These are phyloP conservation scores for Fusarium citri DNA, from an alignment of 2,329 filamentous ascomycete species.

Conservation along the genomic window DNA sequence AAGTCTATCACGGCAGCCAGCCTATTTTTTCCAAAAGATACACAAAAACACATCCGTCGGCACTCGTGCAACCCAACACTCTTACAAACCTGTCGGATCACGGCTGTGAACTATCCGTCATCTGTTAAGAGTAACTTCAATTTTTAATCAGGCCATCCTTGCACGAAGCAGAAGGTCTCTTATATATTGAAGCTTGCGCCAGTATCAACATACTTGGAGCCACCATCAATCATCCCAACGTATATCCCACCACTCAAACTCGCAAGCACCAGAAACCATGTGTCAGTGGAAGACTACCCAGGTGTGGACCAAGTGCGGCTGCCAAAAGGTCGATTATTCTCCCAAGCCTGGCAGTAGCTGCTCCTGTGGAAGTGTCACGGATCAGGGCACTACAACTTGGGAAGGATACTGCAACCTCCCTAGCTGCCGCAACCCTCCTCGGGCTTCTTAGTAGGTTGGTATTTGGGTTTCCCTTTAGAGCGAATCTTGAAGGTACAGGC, in stretches of 20 bases:
- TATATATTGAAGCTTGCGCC: slow-evolving; percentile 32
- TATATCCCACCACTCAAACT: not conserved
- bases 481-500: not conserved
- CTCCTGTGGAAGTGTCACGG: slow-evolving; percentile 40
- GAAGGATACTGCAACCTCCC: slow-evolving; percentile 50
- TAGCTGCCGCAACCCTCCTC: slow-evolving; percentile 49
- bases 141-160: slow-evolving; percentile 26
- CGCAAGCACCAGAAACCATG: slow-evolving; percentile 43
- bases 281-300: slow-evolving; percentile 51
- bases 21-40: slow-evolving; percentile 35
- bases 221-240: not conserved
- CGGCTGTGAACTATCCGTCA: slow-evolving; percentile 37
- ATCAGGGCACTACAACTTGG: slow-evolving; percentile 48
- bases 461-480: slow-evolving; percentile 21
- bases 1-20: slow-evolving; percentile 29
- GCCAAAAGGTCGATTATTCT: slow-evolving; percentile 38
- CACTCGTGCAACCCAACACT: slow-evolving; percentile 37
- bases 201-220: not conserved
- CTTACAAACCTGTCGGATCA: slow-evolving; percentile 44
- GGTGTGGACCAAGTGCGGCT: slow-evolving; percentile 50
- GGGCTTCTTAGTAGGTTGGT: slow-evolving; percentile 43
- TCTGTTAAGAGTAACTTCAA: slow-evolving; percentile 19
- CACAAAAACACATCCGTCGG: slow-evolving; percentile 39
- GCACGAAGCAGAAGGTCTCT: slow-evolving; percentile 14
- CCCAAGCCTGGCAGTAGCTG: slow-evolving; percentile 49